Evolutionary conservation across 2,329 filamentous ascomycete species (phyloP).

Genomic region (Sordariomycetes sp.): DNA sequence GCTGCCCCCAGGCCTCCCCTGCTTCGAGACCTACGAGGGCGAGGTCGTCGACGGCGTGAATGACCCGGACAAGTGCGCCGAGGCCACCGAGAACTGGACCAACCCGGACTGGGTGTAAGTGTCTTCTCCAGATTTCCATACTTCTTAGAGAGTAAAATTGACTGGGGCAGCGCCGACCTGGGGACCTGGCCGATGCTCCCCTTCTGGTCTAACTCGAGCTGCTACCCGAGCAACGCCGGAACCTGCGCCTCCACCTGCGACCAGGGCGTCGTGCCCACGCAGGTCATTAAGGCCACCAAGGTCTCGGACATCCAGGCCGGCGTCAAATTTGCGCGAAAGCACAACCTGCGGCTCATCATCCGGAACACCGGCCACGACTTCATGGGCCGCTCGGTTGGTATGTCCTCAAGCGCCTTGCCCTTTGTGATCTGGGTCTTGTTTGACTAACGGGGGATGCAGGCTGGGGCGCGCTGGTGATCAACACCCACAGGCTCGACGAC

Average conservation of each 20-base stretch:
- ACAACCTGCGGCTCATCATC: conserved; percentile 24
- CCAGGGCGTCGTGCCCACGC: conserved; percentile 30
- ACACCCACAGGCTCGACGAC: conserved; percentile 26
- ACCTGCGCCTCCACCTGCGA: conserved; percentile 21
- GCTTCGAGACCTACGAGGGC: conserved; percentile 37
- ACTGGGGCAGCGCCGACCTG: conserved; percentile 16
- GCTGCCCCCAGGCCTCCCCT: conserved; percentile 38
- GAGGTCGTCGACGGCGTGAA: conserved; percentile 5
- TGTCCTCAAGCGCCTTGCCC: neutral
- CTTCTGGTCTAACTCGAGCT: conserved; percentile 25
- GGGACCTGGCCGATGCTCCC: conserved; percentile 28
- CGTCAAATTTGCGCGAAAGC: conserved; percentile 23
- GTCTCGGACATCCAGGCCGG: conserved; percentile 18
- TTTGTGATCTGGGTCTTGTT: neutral
- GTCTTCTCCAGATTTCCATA: neutral
- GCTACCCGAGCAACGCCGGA: conserved; percentile 25
- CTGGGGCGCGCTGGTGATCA: conserved; percentile 21
- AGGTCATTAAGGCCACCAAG: conserved; percentile 23
- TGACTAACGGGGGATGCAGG: conserved; percentile 12
- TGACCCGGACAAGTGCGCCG: conserved; percentile 20
- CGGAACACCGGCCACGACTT: conserved; percentile 21
- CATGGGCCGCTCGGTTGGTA: conserved; percentile 4
- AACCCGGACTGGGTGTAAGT: conserved; percentile 3
- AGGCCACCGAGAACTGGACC: conserved; percentile 22
- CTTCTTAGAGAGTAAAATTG: too few species aligned